Percentiles rank a stretch among this genome's conserved stretches.
These are phyloP conservation scores for Penicillium psychrosexuale DNA, from an alignment of 2,329 filamentous ascomycete genomes.

Conservation along the genomic window DNA sequence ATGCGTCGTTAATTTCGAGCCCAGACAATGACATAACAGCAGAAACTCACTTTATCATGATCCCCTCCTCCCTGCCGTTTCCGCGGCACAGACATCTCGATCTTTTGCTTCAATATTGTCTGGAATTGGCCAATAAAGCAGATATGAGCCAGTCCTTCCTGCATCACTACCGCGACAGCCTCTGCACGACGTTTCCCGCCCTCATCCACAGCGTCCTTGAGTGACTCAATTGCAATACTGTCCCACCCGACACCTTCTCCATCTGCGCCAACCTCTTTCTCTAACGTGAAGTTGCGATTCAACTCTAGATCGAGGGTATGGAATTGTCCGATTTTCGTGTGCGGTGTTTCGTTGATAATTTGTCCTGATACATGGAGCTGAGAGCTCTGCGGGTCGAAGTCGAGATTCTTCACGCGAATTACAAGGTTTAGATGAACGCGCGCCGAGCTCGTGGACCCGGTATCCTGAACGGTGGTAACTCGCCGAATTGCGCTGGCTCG, in stretches of 20 bases:
- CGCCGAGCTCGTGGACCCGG: slow-evolving; percentile 61
- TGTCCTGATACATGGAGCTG: slow-evolving; percentile 67
- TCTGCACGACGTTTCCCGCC: slow-evolving; percentile 68
- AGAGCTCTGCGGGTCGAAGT: slow-evolving; percentile 67
- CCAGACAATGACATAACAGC: neutral
- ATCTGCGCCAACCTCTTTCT: slow-evolving; percentile 63
- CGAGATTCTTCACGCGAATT: slow-evolving; percentile 62
- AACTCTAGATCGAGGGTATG: slow-evolving; percentile 82
- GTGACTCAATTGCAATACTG: slow-evolving; percentile 73
- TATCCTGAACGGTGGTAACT: slow-evolving; percentile 58
- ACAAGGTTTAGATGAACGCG: slow-evolving; percentile 64
- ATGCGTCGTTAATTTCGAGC: neutral
- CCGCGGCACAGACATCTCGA: slow-evolving; percentile 48
- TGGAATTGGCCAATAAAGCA: slow-evolving; percentile 51
- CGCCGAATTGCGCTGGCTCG: slow-evolving; percentile 65
- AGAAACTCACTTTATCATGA: slow-evolving; percentile 45
- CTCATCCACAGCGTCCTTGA: slow-evolving; percentile 74
- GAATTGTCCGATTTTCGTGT: slow-evolving; percentile 64
- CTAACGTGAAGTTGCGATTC: slow-evolving; percentile 79
- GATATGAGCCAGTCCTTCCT: slow-evolving; percentile 62
- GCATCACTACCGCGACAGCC: slow-evolving; percentile 88
- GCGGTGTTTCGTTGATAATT: slow-evolving; percentile 64
- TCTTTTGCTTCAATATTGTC: slow-evolving; percentile 49
- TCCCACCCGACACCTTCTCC: slow-evolving; percentile 68
- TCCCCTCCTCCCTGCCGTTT: slow-evolving; percentile 48